phyloP scores from a whole-genome alignment of 495 filamentous ascomycete genomes.

The Xylaria flabelliformis region DNA sequence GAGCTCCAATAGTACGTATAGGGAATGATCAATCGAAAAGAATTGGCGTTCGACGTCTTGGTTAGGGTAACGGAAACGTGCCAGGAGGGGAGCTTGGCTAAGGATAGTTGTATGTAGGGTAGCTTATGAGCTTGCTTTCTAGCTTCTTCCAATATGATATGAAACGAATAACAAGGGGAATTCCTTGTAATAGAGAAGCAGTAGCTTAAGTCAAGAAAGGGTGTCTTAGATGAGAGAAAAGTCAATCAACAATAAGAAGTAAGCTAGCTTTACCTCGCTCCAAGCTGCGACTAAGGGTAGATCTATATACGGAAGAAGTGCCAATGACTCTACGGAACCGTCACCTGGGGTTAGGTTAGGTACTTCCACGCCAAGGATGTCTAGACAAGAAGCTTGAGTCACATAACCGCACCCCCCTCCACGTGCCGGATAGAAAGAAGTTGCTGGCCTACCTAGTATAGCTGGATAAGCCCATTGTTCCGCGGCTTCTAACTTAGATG shows the following conservation, averaged over 20 bases:
- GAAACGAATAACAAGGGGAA: not conserved
- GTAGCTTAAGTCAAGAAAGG: not conserved
- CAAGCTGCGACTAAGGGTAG: not conserved
- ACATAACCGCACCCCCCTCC: slow-evolving; percentile 1
- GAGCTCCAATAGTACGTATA: not conserved
- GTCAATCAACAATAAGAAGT: not conserved
- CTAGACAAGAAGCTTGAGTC: slow-evolving; percentile 11
- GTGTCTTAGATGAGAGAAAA: not conserved
- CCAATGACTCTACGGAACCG: slow-evolving; percentile 2
- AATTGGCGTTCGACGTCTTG: not conserved
- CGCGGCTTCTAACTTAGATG: slow-evolving; percentile 11
- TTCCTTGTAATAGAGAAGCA: not conserved
- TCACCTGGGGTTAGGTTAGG: not conserved
- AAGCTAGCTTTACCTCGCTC: not conserved
- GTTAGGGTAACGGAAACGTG: not conserved
- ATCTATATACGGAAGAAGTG: slow-evolving; percentile 12
- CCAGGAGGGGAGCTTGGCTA: not conserved
- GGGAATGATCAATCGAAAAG: not conserved
- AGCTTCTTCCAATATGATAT: not conserved
- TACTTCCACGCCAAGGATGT: slow-evolving; percentile 8
- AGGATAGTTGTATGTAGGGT: not conserved
- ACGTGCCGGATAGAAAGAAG: slow-evolving; percentile 18
- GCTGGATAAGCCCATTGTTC: not conserved
- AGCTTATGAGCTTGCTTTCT: not conserved
- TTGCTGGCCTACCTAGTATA: not conserved